Percentiles rank a stretch among this genome's conserved stretches.
These are phyloP conservation scores for Dillenia suffruticosa DNA, from an alignment of 164 flowering plant genomes.

Conservation along the genomic window DNA sequence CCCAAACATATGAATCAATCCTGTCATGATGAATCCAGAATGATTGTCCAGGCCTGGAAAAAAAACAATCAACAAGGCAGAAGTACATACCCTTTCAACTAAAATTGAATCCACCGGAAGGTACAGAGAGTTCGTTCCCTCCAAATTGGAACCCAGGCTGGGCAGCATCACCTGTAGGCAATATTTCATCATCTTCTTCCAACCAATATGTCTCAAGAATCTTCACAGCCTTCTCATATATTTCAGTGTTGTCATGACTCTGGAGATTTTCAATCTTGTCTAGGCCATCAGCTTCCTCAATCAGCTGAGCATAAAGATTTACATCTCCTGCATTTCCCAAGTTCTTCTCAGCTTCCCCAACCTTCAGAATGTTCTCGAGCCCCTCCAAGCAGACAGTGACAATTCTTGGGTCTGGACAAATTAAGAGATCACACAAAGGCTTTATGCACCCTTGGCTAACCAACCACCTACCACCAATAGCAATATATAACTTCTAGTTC, in stretches of 20 bases:
- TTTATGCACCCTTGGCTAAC: constrained; percentile 57
- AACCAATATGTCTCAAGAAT: constrained; percentile 68
- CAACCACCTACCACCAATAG: constrained; percentile 29
- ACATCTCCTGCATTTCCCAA: constrained; percentile 37
- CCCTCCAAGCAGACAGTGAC: constrained; percentile 69
- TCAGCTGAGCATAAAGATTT: constrained; percentile 50
- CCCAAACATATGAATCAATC: too few relatives aligned
- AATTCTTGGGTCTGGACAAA: constrained; percentile 66
- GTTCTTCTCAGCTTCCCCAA: constrained; percentile 62
- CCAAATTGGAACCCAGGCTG: constrained; percentile 55
- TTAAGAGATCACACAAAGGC: constrained; percentile 62
- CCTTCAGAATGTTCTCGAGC: constrained; percentile 70
- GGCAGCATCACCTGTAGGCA: constrained; percentile 38
- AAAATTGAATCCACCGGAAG: constrained; percentile 69
- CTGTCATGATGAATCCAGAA: too few relatives aligned
- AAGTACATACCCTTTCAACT: constrained; percentile 28
- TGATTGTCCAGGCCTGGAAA: too few relatives aligned
- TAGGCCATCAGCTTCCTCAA: constrained; percentile 66
- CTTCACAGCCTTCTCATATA: constrained; percentile 72
- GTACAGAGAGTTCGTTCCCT: constrained; percentile 40
- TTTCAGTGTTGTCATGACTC: constrained; percentile 70
- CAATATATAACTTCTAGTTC: not conserved
- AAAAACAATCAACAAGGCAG: too few relatives aligned
- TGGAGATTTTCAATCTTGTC: constrained; percentile 72
- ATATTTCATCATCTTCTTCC: constrained; percentile 56